Base-by-base conservation (phyloP, 306 rosid species). In the Morella rubra region DNA sequence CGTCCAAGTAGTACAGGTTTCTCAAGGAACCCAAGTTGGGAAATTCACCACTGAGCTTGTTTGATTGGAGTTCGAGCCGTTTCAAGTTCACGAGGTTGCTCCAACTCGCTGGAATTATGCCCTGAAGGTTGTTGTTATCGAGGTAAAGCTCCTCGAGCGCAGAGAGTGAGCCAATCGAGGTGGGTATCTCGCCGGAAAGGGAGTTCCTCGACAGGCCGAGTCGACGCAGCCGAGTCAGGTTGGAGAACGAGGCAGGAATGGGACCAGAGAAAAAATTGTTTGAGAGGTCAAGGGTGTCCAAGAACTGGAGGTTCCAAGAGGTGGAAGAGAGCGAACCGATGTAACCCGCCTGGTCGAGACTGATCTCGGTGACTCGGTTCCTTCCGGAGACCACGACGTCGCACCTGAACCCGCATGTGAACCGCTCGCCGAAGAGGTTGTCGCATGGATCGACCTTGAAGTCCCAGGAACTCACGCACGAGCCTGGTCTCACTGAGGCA, bases 291-390 rank as follows among this genome's bases (percentile, higher is more conserved):
- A 92, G 89, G n/a, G 85, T 84, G 82, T 95, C 66, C 5, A 92
- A 79, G 77, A 80, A 89, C 13, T 96, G 97, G n/a, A 89, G 89
- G 85, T 81, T 79, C 88, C 86, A 87, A 5, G 89, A 76, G 42
- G 85, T 56, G 56, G 89, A 66, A 46, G 90, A 15, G 64, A 92
- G 79, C 0, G 90, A 76, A 1, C 87, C 93, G 7, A 89, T 10
- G 82, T 94, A 94, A 58, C 96, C 97, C 0, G 96, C 95, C 20
- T 91, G 95, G 85, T 94, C 97, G 50, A 94, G 98, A 10, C 55
- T 74, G 84, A 94, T 86, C 71, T 94, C 92, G 1, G 98, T 94
- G 89, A 94, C 27, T 2, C 96, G 91, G 42, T 75, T 80, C 6
- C 47, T 20, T 0, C 89, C 84, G 0, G 91, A 82, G 18, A 84